Evolutionary conservation across 2,329 filamentous ascomycete species (phyloP), one percentile per base, ranked within the genome.

Genomic region (Fusarium beomiforme): DNA sequence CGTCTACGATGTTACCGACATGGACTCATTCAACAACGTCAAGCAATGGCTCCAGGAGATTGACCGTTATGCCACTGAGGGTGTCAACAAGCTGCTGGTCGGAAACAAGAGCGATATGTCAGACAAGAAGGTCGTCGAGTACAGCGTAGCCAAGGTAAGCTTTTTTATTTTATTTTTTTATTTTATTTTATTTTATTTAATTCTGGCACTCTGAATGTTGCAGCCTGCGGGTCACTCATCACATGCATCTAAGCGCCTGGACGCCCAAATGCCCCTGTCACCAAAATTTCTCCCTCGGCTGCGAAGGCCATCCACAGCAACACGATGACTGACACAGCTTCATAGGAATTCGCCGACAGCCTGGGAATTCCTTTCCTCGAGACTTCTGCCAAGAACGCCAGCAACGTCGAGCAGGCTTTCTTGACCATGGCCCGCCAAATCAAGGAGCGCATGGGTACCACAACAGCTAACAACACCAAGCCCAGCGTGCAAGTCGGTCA

Each of bases 81-180:
- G 96, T 75, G 96, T 99, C 81, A 99, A 99, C 91, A 99, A 99
- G 90, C 89, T 99, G 75, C 91, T 99, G 70, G 95, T 99, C 71
- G 96, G 96, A 81, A 99, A 99, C 92, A 99, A 99, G 92, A 97
- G 94, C 85, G 96, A 99, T 93, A 98, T 99, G 94, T 91, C 95
- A 67, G 96, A 99, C 86, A 99, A 99, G 93, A 99, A 98, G 89
- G 96, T 98, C 42, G 96, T 99, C 70, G 96, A 99, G 84, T 99
- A 99, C 90, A 97, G 94, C 73, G 96, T 98, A 76, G 96, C 96
- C 77, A 99, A 99, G 93, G 96, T 98, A 87, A 68, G 88, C 72
- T 57, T 39, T 26, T 31, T 59, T n/a, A n/a, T n/a, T n/a, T n/a
- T n/a, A n/a, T n/a, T n/a, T n/a, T n/a, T n/a, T n/a, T n/a, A n/a